These are phyloP conservation scores for Eucalyptus cloeziana DNA, from an alignment of 345 rosid genomes.

Conservation along the genomic window DNA sequence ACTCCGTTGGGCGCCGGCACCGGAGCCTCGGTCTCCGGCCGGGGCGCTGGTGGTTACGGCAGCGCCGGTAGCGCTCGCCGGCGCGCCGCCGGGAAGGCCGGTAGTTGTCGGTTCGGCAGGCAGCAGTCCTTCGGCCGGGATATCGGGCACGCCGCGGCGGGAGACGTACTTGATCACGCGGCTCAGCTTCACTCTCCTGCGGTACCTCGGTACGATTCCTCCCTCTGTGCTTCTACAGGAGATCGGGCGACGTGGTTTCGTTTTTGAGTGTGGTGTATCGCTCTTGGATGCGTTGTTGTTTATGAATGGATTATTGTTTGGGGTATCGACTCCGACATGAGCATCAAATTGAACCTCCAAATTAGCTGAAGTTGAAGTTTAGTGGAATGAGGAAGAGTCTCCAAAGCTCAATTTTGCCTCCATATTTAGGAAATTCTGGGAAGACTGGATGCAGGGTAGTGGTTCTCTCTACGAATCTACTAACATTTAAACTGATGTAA, in stretches of 20 bases:
- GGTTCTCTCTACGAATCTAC: not conserved
- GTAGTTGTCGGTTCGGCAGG: slow-evolving; percentile 3
- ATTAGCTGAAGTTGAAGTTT: not conserved
- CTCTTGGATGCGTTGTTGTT: not conserved
- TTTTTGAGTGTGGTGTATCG: not conserved
- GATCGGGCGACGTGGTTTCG: not conserved
- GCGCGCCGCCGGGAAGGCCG: slow-evolving; percentile 7
- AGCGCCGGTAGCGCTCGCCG: slow-evolving; percentile 9
- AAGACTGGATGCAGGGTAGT: not conserved
- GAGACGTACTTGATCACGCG: slow-evolving; percentile 71
- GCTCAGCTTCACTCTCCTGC: slow-evolving; percentile 59
- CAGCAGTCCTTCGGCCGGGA: slow-evolving; percentile 44
- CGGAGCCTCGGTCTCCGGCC: not conserved
- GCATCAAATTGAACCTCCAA: not conserved
- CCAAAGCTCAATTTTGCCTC: not conserved
- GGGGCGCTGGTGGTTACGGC: not conserved
- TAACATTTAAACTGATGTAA: not conserved
- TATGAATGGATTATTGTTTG: not conserved
- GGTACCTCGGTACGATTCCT: slow-evolving; percentile 53
- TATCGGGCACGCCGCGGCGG: slow-evolving; percentile 64
- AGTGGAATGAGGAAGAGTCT: not conserved
- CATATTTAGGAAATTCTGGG: not conserved
- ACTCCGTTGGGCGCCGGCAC: not conserved
- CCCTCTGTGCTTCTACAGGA: not conserved
- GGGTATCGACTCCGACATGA: not conserved